Conservation (phyloP, 2,329 filamentous ascomycete species). For the Tolypocladium ophioglossoides region DNA sequence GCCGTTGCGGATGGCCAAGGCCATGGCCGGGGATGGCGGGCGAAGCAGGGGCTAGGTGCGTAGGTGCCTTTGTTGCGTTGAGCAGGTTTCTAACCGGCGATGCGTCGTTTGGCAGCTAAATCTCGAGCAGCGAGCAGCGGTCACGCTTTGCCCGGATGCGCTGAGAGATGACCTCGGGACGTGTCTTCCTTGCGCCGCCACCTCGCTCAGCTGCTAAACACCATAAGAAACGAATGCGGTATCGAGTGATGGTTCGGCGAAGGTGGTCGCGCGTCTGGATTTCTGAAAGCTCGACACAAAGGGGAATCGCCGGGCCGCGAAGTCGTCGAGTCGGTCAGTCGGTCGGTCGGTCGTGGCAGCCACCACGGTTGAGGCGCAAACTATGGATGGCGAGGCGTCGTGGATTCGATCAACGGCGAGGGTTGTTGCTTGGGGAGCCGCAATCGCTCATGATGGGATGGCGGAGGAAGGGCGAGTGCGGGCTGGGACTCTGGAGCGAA, state of each 20-base stretch:
- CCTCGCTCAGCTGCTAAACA: not conserved
- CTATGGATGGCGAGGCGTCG: not conserved
- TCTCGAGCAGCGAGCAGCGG: not conserved
- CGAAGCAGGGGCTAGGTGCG: not conserved
- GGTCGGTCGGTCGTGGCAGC: not conserved
- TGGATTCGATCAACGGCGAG: not conserved
- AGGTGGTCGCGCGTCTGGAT: no score
- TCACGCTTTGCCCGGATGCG: no score
- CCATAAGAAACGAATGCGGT: not conserved
- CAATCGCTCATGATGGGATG: not conserved
- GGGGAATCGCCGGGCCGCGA: not conserved
- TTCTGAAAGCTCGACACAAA: not conserved
- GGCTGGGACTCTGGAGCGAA: not conserved
- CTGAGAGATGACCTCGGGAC: not conserved
- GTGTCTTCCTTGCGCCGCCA: not conserved
- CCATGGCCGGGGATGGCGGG: slow-evolving; percentile 5
- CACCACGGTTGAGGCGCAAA: not conserved
- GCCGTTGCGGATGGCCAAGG: slow-evolving; percentile 21
- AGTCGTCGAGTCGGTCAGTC: not conserved
- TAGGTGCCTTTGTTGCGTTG: not conserved
- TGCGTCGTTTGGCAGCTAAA: not conserved
- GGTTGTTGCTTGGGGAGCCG: not conserved
- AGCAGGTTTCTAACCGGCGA: not conserved
- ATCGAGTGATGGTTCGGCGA: not conserved
- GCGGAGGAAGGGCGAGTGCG: not conserved